These are phyloP conservation scores for Coemansia sp. DNA, from an alignment of 371 early-diverging fungal species.

Conservation along the genomic window DNA sequence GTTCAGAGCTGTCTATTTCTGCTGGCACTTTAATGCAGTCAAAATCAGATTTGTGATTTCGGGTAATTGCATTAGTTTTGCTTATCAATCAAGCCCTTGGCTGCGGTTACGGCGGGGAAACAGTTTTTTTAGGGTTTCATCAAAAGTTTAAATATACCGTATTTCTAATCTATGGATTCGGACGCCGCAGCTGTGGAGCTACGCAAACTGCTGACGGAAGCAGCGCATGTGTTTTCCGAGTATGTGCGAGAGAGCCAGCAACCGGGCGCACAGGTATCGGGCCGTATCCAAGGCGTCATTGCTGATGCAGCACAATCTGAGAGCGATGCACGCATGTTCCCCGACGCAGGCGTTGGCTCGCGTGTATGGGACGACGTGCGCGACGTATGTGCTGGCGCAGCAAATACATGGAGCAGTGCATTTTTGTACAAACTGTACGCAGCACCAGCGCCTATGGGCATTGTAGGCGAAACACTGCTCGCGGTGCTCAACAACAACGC, in stretches of 20 bases:
- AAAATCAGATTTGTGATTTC: no score
- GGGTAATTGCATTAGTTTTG: no score
- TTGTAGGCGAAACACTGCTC: constrained; percentile 72
- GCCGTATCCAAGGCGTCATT: neutral
- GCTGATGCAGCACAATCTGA: no score
- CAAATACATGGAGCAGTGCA: constrained; percentile 64
- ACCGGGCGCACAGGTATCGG: neutral
- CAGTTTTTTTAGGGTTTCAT: no score
- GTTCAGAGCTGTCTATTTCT: neutral
- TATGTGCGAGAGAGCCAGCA: constrained; percentile 11
- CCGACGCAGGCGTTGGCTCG: constrained; percentile 13
- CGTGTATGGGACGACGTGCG: constrained; percentile 36
- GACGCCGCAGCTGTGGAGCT: constrained; percentile 11
- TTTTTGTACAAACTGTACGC: constrained; percentile 88
- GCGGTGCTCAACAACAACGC: constrained; percentile 76
- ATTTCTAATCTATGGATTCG: neutral
- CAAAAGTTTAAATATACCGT: no score
- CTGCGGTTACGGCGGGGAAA: no score
- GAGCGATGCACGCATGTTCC: neutral
- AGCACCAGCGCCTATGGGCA: constrained; percentile 76
- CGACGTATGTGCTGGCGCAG: constrained; percentile 13
- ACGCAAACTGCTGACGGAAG: constrained; percentile 9
- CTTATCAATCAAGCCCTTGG: no score
- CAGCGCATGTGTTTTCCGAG: constrained; percentile 9
- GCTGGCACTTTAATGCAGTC: neutral